phyloP scores from a whole-genome alignment of 257 asterid species.

The Scutellaria baicalensis region DNA sequence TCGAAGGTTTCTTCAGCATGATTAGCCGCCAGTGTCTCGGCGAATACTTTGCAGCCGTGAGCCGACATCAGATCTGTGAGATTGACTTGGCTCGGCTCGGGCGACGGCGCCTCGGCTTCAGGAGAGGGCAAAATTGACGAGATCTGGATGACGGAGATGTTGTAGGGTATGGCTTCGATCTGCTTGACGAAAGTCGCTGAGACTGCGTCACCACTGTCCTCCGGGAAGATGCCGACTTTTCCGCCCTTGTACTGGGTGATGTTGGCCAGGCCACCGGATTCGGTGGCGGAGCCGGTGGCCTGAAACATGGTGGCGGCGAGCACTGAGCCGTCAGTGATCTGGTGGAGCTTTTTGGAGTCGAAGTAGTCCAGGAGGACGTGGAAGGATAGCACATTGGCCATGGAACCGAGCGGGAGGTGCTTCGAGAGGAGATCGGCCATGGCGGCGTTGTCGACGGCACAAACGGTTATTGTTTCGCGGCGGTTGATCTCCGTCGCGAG shows the following conservation, averaged over 20 bases:
- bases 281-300: conserved; percentile 67
- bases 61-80: conserved; percentile 54
- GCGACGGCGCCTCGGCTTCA: conserved; percentile 69
- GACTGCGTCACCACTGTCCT: conserved; percentile 15
- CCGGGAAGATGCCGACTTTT: conserved; percentile 49
- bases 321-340: conserved; percentile 57
- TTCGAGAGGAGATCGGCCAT: conserved; percentile 59
- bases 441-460: conserved; percentile 55
- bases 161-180: conserved; percentile 39
- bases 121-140: conserved; percentile 38
- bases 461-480: conserved; percentile 56
- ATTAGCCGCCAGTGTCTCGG: conserved; percentile 42
- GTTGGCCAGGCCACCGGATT: conserved; percentile 61
- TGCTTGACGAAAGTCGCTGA: conserved; percentile 45
- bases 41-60: conserved; percentile 68
- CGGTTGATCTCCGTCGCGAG: conserved; percentile 60
- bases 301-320: conserved; percentile 64
- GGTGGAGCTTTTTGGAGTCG: conserved; percentile 65
- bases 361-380: conserved; percentile 73
- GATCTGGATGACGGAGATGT: conserved; percentile 69
- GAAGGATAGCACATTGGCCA: conserved; percentile 50
- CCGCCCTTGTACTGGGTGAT: conserved; percentile 61
- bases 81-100: conserved; percentile 44
- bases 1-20: conserved; percentile 50
- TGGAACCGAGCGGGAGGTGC: conserved; percentile 27